Base-by-base conservation (phyloP, 2,329 filamentous ascomycete genomes). In the Chaetothyriales sp. region DNA sequence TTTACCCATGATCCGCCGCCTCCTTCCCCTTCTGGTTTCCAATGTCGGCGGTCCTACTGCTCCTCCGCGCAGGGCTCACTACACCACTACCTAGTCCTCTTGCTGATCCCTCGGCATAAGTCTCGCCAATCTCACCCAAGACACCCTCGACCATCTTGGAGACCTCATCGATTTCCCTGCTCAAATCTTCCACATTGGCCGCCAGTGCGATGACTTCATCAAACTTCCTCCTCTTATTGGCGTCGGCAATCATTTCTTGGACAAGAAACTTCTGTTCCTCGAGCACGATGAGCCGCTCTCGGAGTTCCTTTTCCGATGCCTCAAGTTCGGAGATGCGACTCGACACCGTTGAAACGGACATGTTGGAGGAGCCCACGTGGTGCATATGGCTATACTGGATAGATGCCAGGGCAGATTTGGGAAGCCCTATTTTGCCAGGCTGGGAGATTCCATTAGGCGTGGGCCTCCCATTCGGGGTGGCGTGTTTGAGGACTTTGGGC, bases 201-300 rank as follows among this genome's bases (percentile, higher is more conserved):
- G 82, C 82, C 52, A 95, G 70, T 9, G 86, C 86, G 51, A 81
- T 79, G 2, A 94, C 86, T 67, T 95, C 89, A 62, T 95, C 89
- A 59, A 94, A 94, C 53, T 86, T 81, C 25, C 86, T 74, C 9
- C 85, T 79, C 44, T 82, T 83, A 47, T 83, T 83, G 0, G 89
- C 87, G 54, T 83, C 80, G 6, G 78, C 79, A 45, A 94, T 80
- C 88, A 94, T 94, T 60, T 86, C 82, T 40, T 82, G 80, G 0
- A 95, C 88, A 69, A 95, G 81, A 67, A 94, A 94, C 57, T 82
- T 84, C 66, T 95, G 89, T 68, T 95, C 89, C 66, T 95, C 88
- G 1, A 95, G 74, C 5, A 95, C 83, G 28, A 92, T 85, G 10
- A 95, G 71, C 3, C 81, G 75, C 62, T 95, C 89, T 15, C 85